Conservation (phyloP, 139 green algal genomes). For the Nannochloris sp. region DNA sequence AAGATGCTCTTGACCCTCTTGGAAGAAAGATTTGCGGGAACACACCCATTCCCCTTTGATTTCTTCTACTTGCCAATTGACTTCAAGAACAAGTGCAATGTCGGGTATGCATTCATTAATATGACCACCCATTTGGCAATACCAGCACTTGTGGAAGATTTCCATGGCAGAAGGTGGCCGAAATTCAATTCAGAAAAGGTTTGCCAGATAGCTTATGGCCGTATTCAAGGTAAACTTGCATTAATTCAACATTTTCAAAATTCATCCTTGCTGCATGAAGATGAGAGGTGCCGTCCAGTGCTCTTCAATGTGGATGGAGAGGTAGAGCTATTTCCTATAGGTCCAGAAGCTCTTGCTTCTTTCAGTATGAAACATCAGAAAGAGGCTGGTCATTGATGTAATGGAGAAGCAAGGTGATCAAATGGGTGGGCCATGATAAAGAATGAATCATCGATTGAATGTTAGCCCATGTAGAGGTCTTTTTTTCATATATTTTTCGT, state of each 20-base stretch:
- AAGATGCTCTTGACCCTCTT: conserved; percentile 91
- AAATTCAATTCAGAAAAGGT: conserved; percentile 97
- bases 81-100: conserved; percentile 99
- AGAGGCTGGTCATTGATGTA: neutral
- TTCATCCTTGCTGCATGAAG: conserved; percentile 93
- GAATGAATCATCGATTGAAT: neutral
- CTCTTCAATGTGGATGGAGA: conserved; percentile 68
- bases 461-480: neutral
- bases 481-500: neutral
- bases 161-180: conserved; percentile 91
- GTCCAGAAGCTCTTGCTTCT: neutral
- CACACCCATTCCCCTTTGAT: conserved; percentile 46
- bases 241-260: conserved; percentile 96
- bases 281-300: conserved; percentile 95
- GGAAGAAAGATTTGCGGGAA: conserved; percentile 72
- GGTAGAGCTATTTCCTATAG: conserved; percentile 37
- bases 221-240: conserved; percentile 82
- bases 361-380: neutral
- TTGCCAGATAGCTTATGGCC: conserved; percentile 86
- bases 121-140: conserved; percentile 76
- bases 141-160: conserved; percentile 69
- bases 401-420: neutral
- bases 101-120: conserved; percentile 99
- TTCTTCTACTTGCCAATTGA: conserved; percentile 83
- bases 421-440: neutral